These are phyloP conservation scores for Amanita pseudoporphyria DNA, from an alignment of 768 basidiomycete species.

Conservation along the genomic window DNA sequence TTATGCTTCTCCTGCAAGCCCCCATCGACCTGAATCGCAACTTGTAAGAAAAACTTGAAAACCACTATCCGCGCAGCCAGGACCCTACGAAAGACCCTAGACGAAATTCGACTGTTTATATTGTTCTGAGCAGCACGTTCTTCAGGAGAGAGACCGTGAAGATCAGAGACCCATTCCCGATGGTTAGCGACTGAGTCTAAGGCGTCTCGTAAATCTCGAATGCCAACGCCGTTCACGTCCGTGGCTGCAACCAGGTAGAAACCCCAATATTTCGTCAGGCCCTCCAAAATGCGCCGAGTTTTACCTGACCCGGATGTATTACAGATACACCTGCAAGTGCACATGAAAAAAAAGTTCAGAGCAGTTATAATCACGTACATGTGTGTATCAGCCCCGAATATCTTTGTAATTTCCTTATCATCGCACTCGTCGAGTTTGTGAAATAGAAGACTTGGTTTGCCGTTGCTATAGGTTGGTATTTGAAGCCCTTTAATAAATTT, in stretches of 20 bases:
- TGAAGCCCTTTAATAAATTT: conserved; percentile 11
- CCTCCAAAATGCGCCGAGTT: conserved; percentile 12
- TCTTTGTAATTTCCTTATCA: conserved; percentile 4
- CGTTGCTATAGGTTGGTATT: conserved; percentile 11
- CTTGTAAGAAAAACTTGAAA: conserved; percentile 12
- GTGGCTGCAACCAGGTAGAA: conserved; percentile 10
- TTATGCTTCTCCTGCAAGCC: conserved; percentile 12
- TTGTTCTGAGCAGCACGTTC: not conserved
- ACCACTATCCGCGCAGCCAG: conserved; percentile 12
- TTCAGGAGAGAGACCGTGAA: not conserved
- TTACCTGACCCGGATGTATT: conserved; percentile 14
- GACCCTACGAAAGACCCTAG: conserved; percentile 8
- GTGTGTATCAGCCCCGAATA: conserved; percentile 8
- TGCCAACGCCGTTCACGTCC: conserved; percentile 9
- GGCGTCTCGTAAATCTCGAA: conserved; percentile 6
- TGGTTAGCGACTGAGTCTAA: not conserved
- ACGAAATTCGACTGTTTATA: conserved; percentile 8
- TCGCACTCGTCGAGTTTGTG: conserved; percentile 11
- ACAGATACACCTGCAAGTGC: conserved; percentile 10
- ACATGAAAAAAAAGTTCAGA: conserved; percentile 4
- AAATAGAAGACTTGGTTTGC: conserved; percentile 13
- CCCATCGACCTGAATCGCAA: conserved; percentile 7
- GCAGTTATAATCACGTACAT: conserved; percentile 9
- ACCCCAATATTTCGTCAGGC: conserved; percentile 13
- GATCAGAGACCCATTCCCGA: conserved; percentile 5